phyloP scores from a whole-genome alignment of 441 rosid genomes.

The Bocquillonia castaneifolia region DNA sequence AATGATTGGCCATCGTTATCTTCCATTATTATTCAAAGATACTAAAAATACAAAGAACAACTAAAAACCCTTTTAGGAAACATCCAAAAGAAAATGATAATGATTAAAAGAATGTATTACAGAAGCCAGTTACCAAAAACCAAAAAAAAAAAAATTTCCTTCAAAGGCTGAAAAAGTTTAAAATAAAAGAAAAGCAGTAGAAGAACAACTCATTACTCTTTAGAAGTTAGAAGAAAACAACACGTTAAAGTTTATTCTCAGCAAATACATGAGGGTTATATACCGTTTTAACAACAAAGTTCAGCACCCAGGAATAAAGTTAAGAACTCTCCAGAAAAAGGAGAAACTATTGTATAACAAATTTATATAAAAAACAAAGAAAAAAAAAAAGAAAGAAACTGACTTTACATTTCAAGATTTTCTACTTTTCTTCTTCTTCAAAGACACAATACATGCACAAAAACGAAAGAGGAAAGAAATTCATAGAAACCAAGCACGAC shows the following conservation, averaged over 20 bases:
- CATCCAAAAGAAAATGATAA: background rate
- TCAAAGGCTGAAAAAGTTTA: background rate
- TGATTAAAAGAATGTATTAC: background rate
- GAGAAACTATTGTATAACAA: background rate
- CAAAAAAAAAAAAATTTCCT: background rate
- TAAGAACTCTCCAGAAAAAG: background rate
- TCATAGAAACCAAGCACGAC: background rate
- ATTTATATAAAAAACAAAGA: too few species aligned
- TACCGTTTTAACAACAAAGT: constrained; percentile 4
- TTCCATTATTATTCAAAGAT: constrained; percentile 17
- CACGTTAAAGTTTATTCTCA: background rate
- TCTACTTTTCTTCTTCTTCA: background rate
- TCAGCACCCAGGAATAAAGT: background rate
- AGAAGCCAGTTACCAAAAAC: background rate
- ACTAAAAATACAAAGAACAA: background rate
- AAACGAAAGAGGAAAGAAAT: background rate
- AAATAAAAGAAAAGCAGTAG: background rate
- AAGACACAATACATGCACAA: background rate
- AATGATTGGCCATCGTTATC: constrained; percentile 33
- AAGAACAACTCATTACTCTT: background rate
- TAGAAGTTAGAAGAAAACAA: background rate
- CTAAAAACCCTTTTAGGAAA: background rate
- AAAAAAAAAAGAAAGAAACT: background rate
- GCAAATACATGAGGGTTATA: background rate
- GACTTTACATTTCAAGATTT: background rate